Evolutionary conservation across 1,284 basidiomycete species (phyloP).

Genomic region (Cutaneotrichosporon daszewskae): DNA sequence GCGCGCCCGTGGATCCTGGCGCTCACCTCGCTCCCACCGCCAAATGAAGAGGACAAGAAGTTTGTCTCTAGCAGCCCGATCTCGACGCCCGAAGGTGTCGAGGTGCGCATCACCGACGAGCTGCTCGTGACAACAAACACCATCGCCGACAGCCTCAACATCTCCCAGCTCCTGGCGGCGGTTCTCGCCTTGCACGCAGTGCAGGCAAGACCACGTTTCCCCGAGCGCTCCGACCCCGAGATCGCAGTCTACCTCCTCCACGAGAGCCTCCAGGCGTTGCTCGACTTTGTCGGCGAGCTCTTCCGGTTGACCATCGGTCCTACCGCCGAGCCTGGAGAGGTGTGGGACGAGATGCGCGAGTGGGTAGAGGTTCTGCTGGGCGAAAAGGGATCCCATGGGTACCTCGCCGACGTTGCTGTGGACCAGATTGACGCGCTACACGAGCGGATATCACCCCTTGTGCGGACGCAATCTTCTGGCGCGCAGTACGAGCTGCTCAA

Average conservation of each 20-base stretch:
- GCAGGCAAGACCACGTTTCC: constrained; percentile 26
- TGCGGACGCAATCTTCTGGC: constrained; percentile 20
- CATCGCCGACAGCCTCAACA: constrained; percentile 26
- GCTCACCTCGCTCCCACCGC: constrained; percentile 30
- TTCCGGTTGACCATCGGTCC: constrained; percentile 25
- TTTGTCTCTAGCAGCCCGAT: constrained; percentile 27
- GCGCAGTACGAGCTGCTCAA: constrained; percentile 30
- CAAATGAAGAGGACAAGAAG: constrained; percentile 34
- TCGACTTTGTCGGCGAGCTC: constrained; percentile 34
- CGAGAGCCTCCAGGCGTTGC: constrained; percentile 27
- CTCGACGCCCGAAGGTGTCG: constrained; percentile 23
- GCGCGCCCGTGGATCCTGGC: constrained; percentile 40
- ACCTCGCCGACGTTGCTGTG: constrained; percentile 34
- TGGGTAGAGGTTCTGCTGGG: constrained; percentile 32
- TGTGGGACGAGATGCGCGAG: constrained; percentile 27
- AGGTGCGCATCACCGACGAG: constrained; percentile 32
- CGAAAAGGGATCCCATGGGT: constrained; percentile 25
- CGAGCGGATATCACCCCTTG: constrained; percentile 20
- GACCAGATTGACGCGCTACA: constrained; percentile 33
- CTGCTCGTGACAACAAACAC: constrained; percentile 28
- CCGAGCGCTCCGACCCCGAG: constrained; percentile 32
- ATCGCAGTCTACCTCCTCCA: constrained; percentile 36
- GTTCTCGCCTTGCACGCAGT: constrained; percentile 35
- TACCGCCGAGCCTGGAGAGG: constrained; percentile 19
- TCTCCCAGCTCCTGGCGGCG: constrained; percentile 37